Evolutionary conservation across 768 basidiomycete species (phyloP), one percentile per base, ranked within the genome.

Genomic region (Trichaptum fuscoviolaceum): DNA sequence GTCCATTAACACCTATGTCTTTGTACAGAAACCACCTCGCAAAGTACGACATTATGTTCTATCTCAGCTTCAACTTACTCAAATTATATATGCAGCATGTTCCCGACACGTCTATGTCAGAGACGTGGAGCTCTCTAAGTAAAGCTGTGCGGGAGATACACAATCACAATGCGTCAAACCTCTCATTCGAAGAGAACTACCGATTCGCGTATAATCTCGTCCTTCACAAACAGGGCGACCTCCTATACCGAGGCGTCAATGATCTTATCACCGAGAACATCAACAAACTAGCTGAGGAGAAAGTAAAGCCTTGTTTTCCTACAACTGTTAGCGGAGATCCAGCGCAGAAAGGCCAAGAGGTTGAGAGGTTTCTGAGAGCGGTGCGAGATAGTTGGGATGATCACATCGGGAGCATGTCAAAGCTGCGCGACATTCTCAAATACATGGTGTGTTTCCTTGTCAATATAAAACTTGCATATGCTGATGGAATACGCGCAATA

Each of bases 121-220:
- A 92, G 70, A 95, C 90, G 58, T 97, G 95, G 93, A 74, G 82
- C 7, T 86, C 86, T 69, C 81, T 99, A 15, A 82, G 92, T 12
- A 81, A 82, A 68, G 97, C 98, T 69, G 96, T 99, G 70, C 84
- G 87, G 66, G 94, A 96, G 81, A 98, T 99, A 63, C 94, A 96
- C 75, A 90, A 93, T 71, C 93, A 96, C 77, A 94, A 96, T 76
- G 93, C 95, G 3, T 86, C 87, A 62, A 89, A 88, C 71, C 85
- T 99, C 35, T 92, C 90, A 24, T 96, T 91, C 70, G 93, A 99
- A 75, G 95, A 96, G 78, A 93, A 94, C 70, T 94, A 97, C 75
- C 85, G 96, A 58, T 95, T 91, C 75, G 94, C 90, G 23, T 97
- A 97, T 78, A 95, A 95, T 74, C 88, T 99, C 85, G 95, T 97